A percentile compares a stretch with the other conserved stretches of the same genome.
phyloP scores from a whole-genome alignment of 2,329 filamentous ascomycete genomes.

The Apiospora rasikravindrae region DNA sequence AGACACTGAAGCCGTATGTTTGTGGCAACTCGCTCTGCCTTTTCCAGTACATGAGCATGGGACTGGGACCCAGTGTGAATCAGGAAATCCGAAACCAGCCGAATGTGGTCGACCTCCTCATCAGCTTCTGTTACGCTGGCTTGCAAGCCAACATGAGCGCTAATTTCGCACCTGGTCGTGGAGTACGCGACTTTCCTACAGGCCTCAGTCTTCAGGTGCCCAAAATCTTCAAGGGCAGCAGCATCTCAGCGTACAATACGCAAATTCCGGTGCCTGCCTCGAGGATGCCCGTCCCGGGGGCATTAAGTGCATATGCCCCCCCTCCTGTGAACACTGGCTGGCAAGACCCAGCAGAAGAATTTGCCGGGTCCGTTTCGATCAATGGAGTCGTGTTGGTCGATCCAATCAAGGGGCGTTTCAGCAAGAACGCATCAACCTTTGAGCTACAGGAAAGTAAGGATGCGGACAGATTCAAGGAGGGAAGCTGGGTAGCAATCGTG shows the following conservation, averaged over 20 bases:
- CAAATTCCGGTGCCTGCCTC: no score
- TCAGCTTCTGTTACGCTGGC: constrained; percentile 79
- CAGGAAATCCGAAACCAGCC: constrained; percentile 82
- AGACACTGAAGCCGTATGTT: constrained; percentile 78
- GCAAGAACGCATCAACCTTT: constrained; percentile 23
- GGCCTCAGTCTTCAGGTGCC: constrained; percentile 41
- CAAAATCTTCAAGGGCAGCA: constrained; percentile 25
- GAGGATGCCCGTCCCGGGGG: no score
- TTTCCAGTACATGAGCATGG: constrained; percentile 87
- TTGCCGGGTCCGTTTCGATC: background rate
- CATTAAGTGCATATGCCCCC: no score
- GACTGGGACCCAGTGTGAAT: constrained; percentile 84
- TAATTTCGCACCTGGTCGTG: background rate
- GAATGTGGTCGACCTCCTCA: constrained; percentile 80
- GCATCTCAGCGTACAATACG: background rate
- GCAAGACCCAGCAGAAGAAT: background rate
- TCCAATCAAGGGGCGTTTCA: constrained; percentile 28
- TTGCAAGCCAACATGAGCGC: constrained; percentile 37
- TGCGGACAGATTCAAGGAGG: constrained; percentile 23
- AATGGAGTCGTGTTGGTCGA: constrained; percentile 27
- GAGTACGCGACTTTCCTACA: constrained; percentile 49
- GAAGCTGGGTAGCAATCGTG: constrained; percentile 35
- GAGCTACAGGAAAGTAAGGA: constrained; percentile 17
- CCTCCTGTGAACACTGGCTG: background rate
- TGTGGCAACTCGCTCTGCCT: constrained; percentile 78